phyloP scores from a whole-genome alignment of 73 alveolate genomes.

The Symbiodinium natans region DNA sequence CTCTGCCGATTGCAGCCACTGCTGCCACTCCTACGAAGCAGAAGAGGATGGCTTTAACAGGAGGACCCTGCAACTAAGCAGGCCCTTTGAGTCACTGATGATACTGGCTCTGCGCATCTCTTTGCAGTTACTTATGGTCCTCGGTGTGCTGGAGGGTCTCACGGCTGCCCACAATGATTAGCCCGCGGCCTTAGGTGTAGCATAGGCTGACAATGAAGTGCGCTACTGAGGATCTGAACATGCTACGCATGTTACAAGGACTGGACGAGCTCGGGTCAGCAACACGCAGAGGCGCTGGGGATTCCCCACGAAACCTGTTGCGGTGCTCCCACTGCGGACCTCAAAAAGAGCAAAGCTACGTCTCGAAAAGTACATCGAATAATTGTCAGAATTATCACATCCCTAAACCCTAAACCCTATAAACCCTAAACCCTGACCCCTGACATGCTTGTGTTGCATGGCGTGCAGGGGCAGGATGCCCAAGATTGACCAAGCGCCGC shows the following conservation, averaged over 20 bases:
- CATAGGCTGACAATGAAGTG: too few relatives aligned
- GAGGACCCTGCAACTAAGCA: background rate
- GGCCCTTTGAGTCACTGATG: background rate
- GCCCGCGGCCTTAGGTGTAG: background rate
- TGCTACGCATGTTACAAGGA: background rate
- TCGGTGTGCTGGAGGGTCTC: background rate
- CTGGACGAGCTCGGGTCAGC: constrained; percentile 52
- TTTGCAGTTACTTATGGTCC: background rate
- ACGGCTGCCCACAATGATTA: background rate
- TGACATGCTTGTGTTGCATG: background rate
- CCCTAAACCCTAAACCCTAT: too few relatives aligned
- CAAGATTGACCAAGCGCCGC: background rate
- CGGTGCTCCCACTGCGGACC: constrained; percentile 25
- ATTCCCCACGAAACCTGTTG: constrained; percentile 39
- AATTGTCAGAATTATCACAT: too few relatives aligned
- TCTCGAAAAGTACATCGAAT: too few relatives aligned
- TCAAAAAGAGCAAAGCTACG: background rate
- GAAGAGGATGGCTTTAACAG: background rate
- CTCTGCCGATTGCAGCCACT: background rate
- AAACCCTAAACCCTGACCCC: background rate
- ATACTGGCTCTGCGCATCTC: too few relatives aligned
- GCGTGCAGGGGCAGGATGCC: background rate
- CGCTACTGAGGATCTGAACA: background rate
- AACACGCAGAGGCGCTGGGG: constrained; percentile 48
- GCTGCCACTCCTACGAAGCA: background rate